Base-by-base conservation (phyloP, 352 stramenopile species). In the Chrysophaeum taylorii region DNA sequence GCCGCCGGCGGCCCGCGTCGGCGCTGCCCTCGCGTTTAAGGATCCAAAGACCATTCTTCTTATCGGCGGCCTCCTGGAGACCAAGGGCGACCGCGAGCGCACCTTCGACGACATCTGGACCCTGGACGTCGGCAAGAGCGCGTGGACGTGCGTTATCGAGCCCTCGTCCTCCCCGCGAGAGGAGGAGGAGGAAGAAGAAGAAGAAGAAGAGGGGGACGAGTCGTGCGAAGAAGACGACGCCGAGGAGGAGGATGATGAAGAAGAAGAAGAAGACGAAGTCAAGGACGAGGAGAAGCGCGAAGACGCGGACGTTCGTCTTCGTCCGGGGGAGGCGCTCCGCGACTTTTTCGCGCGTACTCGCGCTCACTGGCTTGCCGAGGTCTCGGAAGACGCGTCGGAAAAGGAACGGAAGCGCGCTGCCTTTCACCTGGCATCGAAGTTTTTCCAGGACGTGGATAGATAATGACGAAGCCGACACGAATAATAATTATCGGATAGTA, bases 341-440 rank as follows among this genome's bases (percentile, higher is more conserved):
- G 85, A 91, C 52, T 93, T 92, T 75, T 92, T 92, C 54, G 84
- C 84, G n/a, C 84, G 87, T 29, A 93, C 87, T 16, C 76, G 83
- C 50, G 78, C 78, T 7, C 87, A 84, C 39, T 93, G 87, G 87
- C 76, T 85, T 0, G 18, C 21, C 5, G 50, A 74, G 52, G 23
- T 71, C 14, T 12, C 53, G 7, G 67, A 43, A 27, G 80, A 90
- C 68, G 75, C 90, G 38, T 87, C 76, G 35, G 79, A 90, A 64
- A 92, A 92, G 72, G 86, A 91, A 71, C 88, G 91, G 68, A 92
- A 92, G 73, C 82, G 85, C 43, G 84, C 89, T 71, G 86, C 83
- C 9, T 92, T 92, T 50, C 67, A 74, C 43, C 75, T 90, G 71
- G 84, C 85, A 1, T 84, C 89, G 41, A 73, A 80, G 37, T 83